Percentiles rank a stretch among this genome's conserved stretches.
Conservation (phyloP, 768 basidiomycete genomes). For the Russula virescens region DNA sequence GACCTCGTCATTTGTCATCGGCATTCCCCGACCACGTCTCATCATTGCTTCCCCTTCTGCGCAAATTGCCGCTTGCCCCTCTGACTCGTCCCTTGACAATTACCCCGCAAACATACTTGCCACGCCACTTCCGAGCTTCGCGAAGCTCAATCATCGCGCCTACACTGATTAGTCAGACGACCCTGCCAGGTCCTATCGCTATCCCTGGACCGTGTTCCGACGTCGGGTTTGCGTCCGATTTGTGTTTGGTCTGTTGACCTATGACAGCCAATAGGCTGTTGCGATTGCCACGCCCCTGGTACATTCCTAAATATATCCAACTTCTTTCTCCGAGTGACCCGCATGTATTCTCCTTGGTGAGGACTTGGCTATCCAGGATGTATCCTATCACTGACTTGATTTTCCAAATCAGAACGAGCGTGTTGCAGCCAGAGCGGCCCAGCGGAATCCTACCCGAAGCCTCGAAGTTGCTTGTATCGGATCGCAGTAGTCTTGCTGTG, state of each 20-base stretch:
- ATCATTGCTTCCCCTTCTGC: slow-evolving; percentile 2
- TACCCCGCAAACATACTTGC: slow-evolving; percentile 19
- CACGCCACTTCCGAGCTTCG: slow-evolving; percentile 21
- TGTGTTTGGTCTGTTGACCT: background rate
- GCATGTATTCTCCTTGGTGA: background rate
- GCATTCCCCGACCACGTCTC: slow-evolving; percentile 10
- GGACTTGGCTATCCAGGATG: background rate
- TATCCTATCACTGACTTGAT: background rate
- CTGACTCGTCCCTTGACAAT: slow-evolving; percentile 6
- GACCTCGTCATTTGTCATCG: background rate
- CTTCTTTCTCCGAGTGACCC: background rate
- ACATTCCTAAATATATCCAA: background rate
- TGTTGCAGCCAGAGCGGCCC: background rate
- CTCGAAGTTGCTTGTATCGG: background rate
- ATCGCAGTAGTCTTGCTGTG: background rate
- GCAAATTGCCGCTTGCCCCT: slow-evolving; percentile 14
- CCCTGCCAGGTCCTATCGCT: slow-evolving; percentile 8
- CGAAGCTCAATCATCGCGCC: slow-evolving; percentile 15
- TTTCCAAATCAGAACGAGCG: background rate
- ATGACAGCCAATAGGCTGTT: background rate
- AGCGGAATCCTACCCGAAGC: background rate
- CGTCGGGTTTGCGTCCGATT: slow-evolving; percentile 11
- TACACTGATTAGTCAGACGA: slow-evolving; percentile 13
- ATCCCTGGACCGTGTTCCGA: background rate
- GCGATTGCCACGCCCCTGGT: background rate